Conservation (phyloP, 257 asterid species). For the Cordia subcordata region DNA sequence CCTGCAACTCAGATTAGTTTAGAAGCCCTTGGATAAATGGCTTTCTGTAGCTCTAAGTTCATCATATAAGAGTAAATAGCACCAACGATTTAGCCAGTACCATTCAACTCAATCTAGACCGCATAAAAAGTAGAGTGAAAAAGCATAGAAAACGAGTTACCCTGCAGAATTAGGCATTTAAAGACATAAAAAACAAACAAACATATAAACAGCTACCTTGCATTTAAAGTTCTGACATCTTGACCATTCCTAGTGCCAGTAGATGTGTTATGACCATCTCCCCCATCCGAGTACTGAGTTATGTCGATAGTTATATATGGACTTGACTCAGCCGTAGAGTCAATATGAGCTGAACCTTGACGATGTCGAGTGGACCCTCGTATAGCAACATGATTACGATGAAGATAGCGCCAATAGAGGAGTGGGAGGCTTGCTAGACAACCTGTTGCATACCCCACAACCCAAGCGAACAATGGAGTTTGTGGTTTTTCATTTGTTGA, state of each 20-base stretch:
- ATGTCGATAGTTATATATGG: conserved; percentile 41
- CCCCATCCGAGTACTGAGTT: conserved; percentile 36
- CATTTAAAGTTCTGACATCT: conserved; percentile 13
- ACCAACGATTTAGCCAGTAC: too few species aligned
- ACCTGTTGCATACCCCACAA: conserved; percentile 43
- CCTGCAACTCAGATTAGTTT: background rate
- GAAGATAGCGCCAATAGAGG: conserved; percentile 41
- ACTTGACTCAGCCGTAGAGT: conserved; percentile 27
- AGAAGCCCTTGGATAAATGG: background rate
- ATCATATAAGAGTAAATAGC: background rate
- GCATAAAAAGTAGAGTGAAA: too few species aligned
- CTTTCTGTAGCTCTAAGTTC: background rate
- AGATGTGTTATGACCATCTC: conserved; percentile 22
- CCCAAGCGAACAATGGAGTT: conserved; percentile 45
- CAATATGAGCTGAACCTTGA: conserved; percentile 30
- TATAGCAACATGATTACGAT: conserved; percentile 20
- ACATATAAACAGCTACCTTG: conserved; percentile 25
- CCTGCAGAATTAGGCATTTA: background rate
- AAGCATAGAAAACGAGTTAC: background rate
- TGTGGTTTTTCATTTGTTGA: conserved; percentile 37
- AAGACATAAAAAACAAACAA: background rate
- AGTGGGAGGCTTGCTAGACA: conserved; percentile 38
- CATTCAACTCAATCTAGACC: too few species aligned
- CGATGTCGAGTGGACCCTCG: conserved; percentile 24
- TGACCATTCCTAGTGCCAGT: conserved; percentile 23